Conservation (phyloP, 1,284 basidiomycete genomes). For the Mycosarcoma mackinlayi region DNA sequence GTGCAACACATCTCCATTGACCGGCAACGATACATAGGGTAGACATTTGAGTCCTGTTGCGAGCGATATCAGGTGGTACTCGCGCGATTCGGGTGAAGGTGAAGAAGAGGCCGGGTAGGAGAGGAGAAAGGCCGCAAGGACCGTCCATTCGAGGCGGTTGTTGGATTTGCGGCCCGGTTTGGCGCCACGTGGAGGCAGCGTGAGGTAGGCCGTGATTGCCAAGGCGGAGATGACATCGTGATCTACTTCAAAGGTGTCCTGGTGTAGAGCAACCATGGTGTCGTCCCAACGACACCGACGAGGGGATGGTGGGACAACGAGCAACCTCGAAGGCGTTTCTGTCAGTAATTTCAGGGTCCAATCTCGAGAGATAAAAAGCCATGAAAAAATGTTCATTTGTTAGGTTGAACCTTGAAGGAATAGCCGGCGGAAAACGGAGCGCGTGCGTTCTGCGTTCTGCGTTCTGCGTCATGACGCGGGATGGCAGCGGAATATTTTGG, state of each 20-base stretch:
- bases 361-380: neutral
- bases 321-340: no score
- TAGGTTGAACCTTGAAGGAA: no score
- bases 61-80: constrained; percentile 72
- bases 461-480: constrained; percentile 10
- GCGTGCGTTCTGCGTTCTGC: no score
- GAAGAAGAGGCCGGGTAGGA: no score
- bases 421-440: no score
- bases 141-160: constrained; percentile 49
- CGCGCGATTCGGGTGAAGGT: neutral
- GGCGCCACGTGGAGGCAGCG: constrained; percentile 37
- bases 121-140: constrained; percentile 49
- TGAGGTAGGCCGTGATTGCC: constrained; percentile 24
- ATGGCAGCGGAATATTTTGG: constrained; percentile 1
- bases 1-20: constrained; percentile 82
- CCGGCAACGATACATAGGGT: constrained; percentile 75
- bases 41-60: constrained; percentile 89
- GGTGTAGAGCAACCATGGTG: neutral
- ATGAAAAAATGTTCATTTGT: neutral
- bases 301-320: neutral
- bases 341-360: constrained; percentile 18
- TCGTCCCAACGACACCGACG: neutral
- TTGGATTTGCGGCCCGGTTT: constrained; percentile 46
- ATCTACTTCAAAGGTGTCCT: constrained; percentile 1
- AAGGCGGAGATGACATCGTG: constrained; percentile 30